A percentile compares a stretch with the other conserved stretches of the same genome.
phyloP scores from a whole-genome alignment of 2,329 filamentous ascomycete species.

The Fusarium oligoseptatum region DNA sequence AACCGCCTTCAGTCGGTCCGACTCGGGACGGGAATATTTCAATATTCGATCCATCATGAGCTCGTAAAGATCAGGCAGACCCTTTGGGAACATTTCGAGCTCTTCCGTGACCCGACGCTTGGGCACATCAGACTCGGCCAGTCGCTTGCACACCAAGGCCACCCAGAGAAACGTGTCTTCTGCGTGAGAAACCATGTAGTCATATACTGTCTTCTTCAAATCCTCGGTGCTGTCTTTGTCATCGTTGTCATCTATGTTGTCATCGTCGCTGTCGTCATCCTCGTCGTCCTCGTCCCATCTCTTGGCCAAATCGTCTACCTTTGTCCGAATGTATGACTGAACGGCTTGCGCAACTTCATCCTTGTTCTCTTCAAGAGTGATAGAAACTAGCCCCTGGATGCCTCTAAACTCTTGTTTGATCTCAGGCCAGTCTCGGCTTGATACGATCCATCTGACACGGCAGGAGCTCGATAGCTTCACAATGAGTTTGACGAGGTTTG shows the following conservation, averaged over 20 bases:
- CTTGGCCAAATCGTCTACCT: background rate
- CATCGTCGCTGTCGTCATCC: no score
- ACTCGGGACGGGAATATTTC: conserved; percentile 44
- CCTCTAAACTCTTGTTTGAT: conserved; percentile 52
- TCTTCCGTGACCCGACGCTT: conserved; percentile 24
- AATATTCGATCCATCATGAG: conserved; percentile 55
- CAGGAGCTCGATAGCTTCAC: conserved; percentile 31
- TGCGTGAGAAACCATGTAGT: conserved; percentile 48
- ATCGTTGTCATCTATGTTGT: no score
- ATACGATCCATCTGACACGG: conserved; percentile 57
- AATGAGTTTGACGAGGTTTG: conserved; percentile 54
- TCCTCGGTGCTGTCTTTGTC: background rate
- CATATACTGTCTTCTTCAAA: conserved; percentile 13
- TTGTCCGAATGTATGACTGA: conserved; percentile 31
- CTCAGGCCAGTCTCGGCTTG: conserved; percentile 53
- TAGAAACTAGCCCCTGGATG: conserved; percentile 43
- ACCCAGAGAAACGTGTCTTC: conserved; percentile 51
- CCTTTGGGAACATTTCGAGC: conserved; percentile 48
- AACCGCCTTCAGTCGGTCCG: conserved; percentile 50
- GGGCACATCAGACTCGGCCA: background rate
- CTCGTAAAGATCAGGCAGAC: conserved; percentile 54
- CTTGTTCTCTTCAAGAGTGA: conserved; percentile 53
- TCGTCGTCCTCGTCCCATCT: background rate
- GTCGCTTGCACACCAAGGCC: conserved; percentile 31
- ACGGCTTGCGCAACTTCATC: conserved; percentile 52